These are phyloP conservation scores for Pyrenochaeta sp. DNA, from an alignment of 2,329 filamentous ascomycete species.

Conservation along the genomic window DNA sequence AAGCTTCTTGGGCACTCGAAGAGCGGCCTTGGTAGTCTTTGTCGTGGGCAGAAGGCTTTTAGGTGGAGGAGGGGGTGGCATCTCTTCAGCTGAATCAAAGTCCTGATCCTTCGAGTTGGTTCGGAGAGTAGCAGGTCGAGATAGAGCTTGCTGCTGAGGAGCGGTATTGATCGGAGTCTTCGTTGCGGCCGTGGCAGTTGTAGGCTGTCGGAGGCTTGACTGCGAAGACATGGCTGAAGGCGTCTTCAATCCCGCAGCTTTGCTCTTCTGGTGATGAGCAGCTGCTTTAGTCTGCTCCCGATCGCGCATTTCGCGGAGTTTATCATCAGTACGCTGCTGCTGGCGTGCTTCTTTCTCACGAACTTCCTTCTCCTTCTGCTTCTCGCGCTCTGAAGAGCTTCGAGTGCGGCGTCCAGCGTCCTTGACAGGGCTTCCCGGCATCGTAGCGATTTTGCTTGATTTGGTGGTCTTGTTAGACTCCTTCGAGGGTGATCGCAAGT, in stretches of 20 bases:
- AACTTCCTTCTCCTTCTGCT: conserved; percentile 64
- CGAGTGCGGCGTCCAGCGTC: conserved; percentile 59
- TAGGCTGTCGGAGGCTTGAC: conserved; percentile 35
- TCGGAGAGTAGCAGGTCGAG: conserved; percentile 32
- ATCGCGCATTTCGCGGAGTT: conserved; percentile 71
- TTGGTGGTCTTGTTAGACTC: conserved; percentile 42
- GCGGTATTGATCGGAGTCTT: conserved; percentile 59
- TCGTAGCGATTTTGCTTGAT: conserved; percentile 29
- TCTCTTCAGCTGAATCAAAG: conserved; percentile 57
- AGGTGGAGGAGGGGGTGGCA: conserved; percentile 68
- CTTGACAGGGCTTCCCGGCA: conserved; percentile 41
- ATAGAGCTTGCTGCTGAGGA: conserved; percentile 39
- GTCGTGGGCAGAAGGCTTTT: conserved; percentile 58
- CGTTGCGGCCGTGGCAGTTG: conserved; percentile 23
- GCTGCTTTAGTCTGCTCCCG: conserved; percentile 74
- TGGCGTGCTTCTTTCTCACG: conserved; percentile 68
- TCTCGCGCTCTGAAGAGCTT: conserved; percentile 68
- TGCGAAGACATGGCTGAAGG: conserved; percentile 47
- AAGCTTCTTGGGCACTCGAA: conserved; percentile 57
- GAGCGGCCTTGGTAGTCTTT: conserved; percentile 49
- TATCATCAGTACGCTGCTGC: conserved; percentile 66
- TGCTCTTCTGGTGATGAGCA: conserved; percentile 51
- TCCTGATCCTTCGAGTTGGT: conserved; percentile 45
- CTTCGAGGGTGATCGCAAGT: conserved; percentile 46
- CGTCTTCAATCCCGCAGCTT: conserved; percentile 59